Evolutionary conservation across 257 asterid genomes (phyloP).

Genomic region (Solanum paucissectum): DNA sequence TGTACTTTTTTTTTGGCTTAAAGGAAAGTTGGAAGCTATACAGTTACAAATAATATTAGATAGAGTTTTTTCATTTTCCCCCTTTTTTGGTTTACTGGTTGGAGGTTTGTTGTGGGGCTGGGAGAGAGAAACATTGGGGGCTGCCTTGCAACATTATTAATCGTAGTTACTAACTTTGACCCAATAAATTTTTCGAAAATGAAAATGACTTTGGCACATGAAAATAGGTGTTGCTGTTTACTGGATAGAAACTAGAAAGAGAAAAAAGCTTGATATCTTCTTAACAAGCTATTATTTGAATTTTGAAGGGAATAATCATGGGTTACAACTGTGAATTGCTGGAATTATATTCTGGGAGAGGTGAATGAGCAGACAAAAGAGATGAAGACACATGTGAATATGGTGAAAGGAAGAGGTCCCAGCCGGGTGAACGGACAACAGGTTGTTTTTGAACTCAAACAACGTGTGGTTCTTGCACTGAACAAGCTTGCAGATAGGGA

Average conservation of each 20-base stretch:
- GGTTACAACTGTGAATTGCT: neutral
- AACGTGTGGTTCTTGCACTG: conserved; percentile 62
- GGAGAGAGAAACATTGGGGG: neutral
- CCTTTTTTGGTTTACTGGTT: neutral
- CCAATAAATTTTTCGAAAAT: neutral
- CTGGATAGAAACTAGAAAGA: neutral
- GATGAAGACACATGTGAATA: conserved; percentile 45
- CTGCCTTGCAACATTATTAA: conserved; percentile 10
- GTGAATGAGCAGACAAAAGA: conserved; percentile 1
- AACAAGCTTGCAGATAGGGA: conserved; percentile 91
- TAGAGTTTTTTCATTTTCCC: neutral
- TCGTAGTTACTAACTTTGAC: conserved; percentile 3
- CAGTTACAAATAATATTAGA: neutral
- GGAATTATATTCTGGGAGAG: neutral
- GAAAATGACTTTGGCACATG: neutral
- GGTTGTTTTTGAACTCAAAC: conserved; percentile 70
- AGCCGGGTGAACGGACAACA: conserved; percentile 52
- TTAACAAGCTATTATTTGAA: conserved; percentile 3
- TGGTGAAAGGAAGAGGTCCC: conserved; percentile 53
- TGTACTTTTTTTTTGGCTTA: neutral
- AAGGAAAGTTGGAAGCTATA: neutral
- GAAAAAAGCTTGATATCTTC: neutral
- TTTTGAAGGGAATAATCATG: conserved; percentile 14
- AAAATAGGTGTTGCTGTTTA: neutral
- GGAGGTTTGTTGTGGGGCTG: neutral